phyloP scores from a whole-genome alignment of 2,329 filamentous ascomycete species.

The Trichophyton benhamiae region DNA sequence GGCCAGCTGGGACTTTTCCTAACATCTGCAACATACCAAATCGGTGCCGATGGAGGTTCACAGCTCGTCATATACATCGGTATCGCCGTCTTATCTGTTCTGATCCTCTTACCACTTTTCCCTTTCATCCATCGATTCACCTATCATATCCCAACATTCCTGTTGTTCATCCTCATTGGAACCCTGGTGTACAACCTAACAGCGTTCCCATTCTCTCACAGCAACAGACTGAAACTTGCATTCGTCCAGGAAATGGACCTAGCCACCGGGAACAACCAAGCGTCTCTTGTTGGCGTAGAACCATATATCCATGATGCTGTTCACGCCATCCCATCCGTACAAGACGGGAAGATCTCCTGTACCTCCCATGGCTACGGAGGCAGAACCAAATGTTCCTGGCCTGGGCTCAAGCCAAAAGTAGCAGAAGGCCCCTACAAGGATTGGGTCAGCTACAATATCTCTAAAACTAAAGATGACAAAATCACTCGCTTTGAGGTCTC shows the following conservation, averaged over 20 bases:
- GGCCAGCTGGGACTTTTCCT: slow-evolving; percentile 64
- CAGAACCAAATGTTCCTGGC: slow-evolving; percentile 54
- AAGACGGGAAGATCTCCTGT: slow-evolving; percentile 50
- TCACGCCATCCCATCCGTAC: slow-evolving; percentile 55
- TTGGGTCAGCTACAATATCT: slow-evolving; percentile 57
- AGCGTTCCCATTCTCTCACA: slow-evolving; percentile 75
- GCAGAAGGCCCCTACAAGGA: slow-evolving; percentile 40
- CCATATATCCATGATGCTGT: slow-evolving; percentile 57
- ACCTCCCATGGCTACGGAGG: slow-evolving; percentile 28
- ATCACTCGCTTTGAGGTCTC: slow-evolving; percentile 52
- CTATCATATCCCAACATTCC: slow-evolving; percentile 65
- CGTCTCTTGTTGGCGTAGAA: slow-evolving; percentile 56
- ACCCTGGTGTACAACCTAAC: slow-evolving; percentile 76
- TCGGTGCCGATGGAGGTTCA: slow-evolving; percentile 68
- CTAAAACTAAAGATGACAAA: slow-evolving; percentile 31
- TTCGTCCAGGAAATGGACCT: slow-evolving; percentile 75
- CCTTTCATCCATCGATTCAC: slow-evolving; percentile 82
- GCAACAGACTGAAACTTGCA: slow-evolving; percentile 71
- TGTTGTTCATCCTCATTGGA: slow-evolving; percentile 59
- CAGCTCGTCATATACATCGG: slow-evolving; percentile 59
- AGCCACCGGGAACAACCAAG: slow-evolving; percentile 55
- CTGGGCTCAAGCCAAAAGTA: slow-evolving; percentile 55
- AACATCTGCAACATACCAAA: slow-evolving; percentile 63
- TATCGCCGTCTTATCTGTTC: slow-evolving; percentile 53
- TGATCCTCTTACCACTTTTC: slow-evolving; percentile 62